Conservation (phyloP, 108 stramenopile species). For the Mayamaea pseudoterrestris region DNA sequence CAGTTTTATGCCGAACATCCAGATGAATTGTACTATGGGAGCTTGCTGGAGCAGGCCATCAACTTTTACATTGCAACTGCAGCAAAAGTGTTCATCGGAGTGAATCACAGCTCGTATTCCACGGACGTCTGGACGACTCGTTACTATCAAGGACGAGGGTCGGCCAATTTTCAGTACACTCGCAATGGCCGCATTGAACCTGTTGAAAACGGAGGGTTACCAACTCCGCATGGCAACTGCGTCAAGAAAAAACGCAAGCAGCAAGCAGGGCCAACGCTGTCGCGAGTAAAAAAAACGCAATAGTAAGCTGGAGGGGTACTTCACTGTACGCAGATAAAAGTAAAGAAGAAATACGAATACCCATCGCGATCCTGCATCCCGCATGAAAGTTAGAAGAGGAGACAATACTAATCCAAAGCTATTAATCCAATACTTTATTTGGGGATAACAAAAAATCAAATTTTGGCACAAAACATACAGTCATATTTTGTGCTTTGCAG, state of each 20-base stretch:
- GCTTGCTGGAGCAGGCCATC: slow-evolving; percentile 40
- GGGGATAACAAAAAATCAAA: neutral
- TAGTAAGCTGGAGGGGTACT: too few species aligned
- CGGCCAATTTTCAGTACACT: slow-evolving; percentile 32
- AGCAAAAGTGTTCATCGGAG: slow-evolving; percentile 51
- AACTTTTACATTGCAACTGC: slow-evolving; percentile 53
- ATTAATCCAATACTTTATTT: neutral
- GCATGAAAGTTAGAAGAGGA: too few species aligned
- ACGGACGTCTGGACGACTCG: slow-evolving; percentile 61
- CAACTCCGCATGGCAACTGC: slow-evolving; percentile 29
- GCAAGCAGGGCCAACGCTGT: too few species aligned
- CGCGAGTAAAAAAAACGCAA: too few species aligned
- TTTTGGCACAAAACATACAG: neutral
- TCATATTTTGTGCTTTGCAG: neutral
- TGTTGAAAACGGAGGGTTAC: slow-evolving; percentile 26
- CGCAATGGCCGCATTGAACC: slow-evolving; percentile 8
- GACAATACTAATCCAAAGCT: too few species aligned
- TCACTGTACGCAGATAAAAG: too few species aligned
- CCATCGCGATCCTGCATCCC: too few species aligned
- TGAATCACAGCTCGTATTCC: slow-evolving; percentile 37
- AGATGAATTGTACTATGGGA: slow-evolving; percentile 16
- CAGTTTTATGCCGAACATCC: slow-evolving; percentile 18
- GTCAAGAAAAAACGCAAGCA: slow-evolving; percentile 1
- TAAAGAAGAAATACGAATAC: too few species aligned
- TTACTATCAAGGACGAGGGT: slow-evolving; percentile 37